Base-by-base conservation (phyloP, 352 stramenopile genomes). In the Phytophthora fragariaefolia region DNA sequence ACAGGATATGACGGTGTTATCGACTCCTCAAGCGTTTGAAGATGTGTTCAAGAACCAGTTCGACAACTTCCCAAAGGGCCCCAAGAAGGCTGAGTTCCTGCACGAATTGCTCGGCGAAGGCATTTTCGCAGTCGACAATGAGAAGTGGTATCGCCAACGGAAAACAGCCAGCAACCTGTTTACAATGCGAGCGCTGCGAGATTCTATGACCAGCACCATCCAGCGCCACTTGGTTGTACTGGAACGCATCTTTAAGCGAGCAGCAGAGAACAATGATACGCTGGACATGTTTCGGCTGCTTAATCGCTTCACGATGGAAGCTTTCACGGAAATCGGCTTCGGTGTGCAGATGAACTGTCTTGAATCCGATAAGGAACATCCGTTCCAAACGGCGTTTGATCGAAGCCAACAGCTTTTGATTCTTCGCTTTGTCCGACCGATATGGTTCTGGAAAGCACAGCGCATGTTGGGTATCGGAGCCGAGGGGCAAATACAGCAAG, bases 11-110 rank as follows among this genome's bases (percentile, higher is more conserved):
- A 65, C 67, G 12, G 46, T 86, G 15, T 10, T 89, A 2, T 83
- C 68, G 27, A 88, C 75, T 13, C 67, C 69, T 15, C 32, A 80
- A 38, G 55, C 58, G 0, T 73, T 87, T 23, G 81, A 90, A 24
- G 81, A 90, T 46, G 76, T 87, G 30, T 63, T 82, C 54, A 84
- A 86, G 54, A 86, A 68, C 20, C 71, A 93, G 18, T 96, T 94
- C 50, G 74, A 84, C 30, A 85, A 74, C 51, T 95, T 93, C 58
- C 63, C 73, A 2, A 96, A 96, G 68, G 85, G 69, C 34, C 36
- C 66, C 2, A 68, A 70, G 51, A 73, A 74, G 38, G 46, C 40
- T 7, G 66, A 69, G 45, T 74, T 70, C 51, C 30, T 90, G 13
- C 46, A 48, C 6, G 77, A 87, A 45, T 22, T 88, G 12, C 55